Conservation (phyloP, 139 green algal genomes). For the Auxenochlorella protothecoides region DNA sequence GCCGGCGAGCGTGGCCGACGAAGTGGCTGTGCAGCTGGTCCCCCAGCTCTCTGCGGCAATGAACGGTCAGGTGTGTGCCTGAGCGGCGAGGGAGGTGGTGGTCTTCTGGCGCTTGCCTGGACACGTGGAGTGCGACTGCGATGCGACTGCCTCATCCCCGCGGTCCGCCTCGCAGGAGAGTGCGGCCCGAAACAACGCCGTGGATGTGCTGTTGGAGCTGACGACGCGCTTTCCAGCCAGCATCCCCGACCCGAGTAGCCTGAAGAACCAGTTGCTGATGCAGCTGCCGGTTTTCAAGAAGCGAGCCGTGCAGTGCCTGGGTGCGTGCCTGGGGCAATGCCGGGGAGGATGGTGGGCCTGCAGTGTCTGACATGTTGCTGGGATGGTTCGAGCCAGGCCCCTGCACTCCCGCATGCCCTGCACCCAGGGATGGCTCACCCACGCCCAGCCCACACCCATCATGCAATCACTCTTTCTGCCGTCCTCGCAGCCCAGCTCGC, state of each 20-base stretch:
- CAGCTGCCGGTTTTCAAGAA: constrained; percentile 35
- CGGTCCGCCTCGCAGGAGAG: neutral
- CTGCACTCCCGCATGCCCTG: no score
- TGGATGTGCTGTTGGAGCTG: constrained; percentile 20
- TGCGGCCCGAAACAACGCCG: constrained; percentile 1
- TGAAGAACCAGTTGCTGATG: constrained; percentile 48
- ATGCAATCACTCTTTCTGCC: no score
- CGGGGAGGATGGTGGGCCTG: no score
- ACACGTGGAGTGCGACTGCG: no score
- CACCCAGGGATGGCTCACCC: no score
- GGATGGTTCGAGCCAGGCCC: no score
- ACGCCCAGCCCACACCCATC: no score
- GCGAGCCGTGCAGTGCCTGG: constrained; percentile 40
- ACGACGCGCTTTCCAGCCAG: constrained; percentile 5
- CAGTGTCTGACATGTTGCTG: no score
- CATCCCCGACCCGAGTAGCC: constrained; percentile 22
- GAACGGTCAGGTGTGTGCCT: constrained; percentile 8
- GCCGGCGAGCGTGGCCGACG: neutral
- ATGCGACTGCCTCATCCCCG: neutral
- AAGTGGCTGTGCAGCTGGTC: constrained; percentile 6
- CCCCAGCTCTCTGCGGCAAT: constrained; percentile 30
- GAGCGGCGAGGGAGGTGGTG: neutral
- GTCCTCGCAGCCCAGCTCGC: no score
- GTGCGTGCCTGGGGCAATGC: constrained; percentile 19
- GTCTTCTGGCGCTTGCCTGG: neutral